Base-by-base conservation (phyloP, 495 filamentous ascomycete genomes). In the Symbiotaphrina buchneri region DNA sequence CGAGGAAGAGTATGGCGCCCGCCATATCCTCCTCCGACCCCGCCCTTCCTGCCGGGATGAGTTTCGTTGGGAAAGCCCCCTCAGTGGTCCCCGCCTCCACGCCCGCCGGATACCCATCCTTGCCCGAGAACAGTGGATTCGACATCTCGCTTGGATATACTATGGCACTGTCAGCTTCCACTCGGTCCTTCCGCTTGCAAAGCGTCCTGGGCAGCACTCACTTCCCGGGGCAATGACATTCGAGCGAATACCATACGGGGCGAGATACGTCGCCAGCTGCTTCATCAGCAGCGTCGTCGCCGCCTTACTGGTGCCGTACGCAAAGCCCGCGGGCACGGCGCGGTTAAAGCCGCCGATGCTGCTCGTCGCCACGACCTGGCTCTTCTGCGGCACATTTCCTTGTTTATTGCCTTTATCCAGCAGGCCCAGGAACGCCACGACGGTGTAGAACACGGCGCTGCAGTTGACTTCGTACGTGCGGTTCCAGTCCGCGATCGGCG, bases 221-320 rank as follows among this genome's bases (percentile, higher is more conserved):
- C 69, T 47, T 13, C 73, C 74, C 18, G 74, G 72, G 6, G 66
- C 64, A 17, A 79, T 57, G n/a, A 61, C 58, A 52, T 78, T 79
- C 6, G 61, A 49, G 0, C 68, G 51, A 31, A 81, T 75, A 37
- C 57, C 45, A 48, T 68, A 75, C 14, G 56, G 52, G 10, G 54
- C 55, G 18, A 74, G 47, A 13, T 40, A 41, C 1, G 56, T 62
- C 3, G 63, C 53, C 22, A 77, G 39, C 38, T 61, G 52, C 56
- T 77, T 79, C 18, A 70, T 64, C 29, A 76, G 44, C 39, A 74
- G 72, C 15, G 54, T 71, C 8, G 59, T 56, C 0, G 66, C 67
- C 7, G 68, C 65, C 51, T 81, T 81, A 40, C 61, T 68, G 18
- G 58, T 45, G 5, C 61, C 65, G 38, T 79, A 81, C 7, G 71